These are phyloP conservation scores for Myriosclerotinia scirpicola DNA, from an alignment of 2,329 filamentous ascomycete species.

Conservation along the genomic window DNA sequence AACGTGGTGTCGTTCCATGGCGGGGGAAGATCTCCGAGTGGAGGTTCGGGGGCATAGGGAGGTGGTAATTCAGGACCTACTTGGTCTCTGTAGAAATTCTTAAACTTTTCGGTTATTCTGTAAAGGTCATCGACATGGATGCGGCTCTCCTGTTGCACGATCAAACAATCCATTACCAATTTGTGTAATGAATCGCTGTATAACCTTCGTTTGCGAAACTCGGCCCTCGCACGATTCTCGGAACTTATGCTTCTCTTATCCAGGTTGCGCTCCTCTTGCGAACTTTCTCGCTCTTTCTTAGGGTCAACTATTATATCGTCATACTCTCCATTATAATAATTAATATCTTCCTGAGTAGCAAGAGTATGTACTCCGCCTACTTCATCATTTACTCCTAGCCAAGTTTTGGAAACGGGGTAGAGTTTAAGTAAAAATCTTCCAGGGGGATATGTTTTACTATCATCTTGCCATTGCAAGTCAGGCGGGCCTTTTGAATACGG, in stretches of 20 bases:
- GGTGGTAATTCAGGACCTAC: no score
- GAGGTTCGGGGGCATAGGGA: neutral
- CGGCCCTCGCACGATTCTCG: neutral
- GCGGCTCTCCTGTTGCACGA: slow-evolving; percentile 6
- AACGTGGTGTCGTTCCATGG: slow-evolving; percentile 1
- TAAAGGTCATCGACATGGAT: slow-evolving; percentile 4
- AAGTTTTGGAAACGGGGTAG: neutral
- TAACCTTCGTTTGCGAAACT: neutral
- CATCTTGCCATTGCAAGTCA: neutral
- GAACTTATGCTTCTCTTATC: neutral
- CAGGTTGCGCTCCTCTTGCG: neutral
- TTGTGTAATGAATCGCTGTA: neutral
- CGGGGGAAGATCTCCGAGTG: neutral
- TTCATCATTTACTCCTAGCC: neutral
- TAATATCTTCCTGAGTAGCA: slow-evolving; percentile 14
- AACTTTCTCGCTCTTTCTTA: neutral
- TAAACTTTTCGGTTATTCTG: neutral
- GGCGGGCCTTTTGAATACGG: neutral
- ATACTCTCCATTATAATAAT: neutral
- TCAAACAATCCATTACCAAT: slow-evolving; percentile 15
- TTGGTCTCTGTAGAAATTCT: neutral
- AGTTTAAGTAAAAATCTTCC: neutral
- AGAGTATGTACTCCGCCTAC: slow-evolving; percentile 3
- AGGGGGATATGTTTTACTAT: accelerated
- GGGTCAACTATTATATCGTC: neutral